Percentiles rank a stretch among this genome's conserved stretches.
Evolutionary conservation across 176 grass and related monocot genomes (phyloP).

Genomic region (Oryza meyeriana): DNA sequence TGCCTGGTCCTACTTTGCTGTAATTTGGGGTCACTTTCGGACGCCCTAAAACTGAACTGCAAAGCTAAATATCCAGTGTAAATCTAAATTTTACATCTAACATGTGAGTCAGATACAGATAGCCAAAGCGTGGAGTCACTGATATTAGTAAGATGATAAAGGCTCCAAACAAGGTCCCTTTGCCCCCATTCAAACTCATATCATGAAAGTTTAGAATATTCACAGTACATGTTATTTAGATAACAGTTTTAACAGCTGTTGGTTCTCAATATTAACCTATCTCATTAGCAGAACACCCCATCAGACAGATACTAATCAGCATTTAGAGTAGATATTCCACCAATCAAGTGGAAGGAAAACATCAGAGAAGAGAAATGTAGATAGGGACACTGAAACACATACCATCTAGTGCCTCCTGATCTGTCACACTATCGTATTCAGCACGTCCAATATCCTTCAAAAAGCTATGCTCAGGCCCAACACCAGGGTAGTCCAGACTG

Average conservation of each 20-base stretch:
- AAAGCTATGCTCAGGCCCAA: constrained; percentile 95
- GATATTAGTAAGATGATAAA: neutral
- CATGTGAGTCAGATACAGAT: neutral
- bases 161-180: neutral
- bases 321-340: neutral
- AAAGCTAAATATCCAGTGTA: neutral
- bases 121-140: neutral
- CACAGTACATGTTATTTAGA: neutral
- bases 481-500: constrained; percentile 94
- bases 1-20: neutral
- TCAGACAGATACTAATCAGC: neutral
- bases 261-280: neutral
- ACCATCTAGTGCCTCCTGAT: constrained; percentile 94
- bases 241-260: neutral
- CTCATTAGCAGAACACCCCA: neutral
- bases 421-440: constrained; percentile 90
- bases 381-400: constrained; percentile 8
- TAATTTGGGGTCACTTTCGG: neutral
- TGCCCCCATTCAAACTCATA: neutral
- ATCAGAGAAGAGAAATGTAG: neutral
- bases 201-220: constrained; percentile 2
- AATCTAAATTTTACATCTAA: neutral
- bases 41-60: neutral
- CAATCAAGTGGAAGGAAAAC: neutral
- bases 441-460: constrained; percentile 92